Evolutionary conservation across 73 alveolate genomes (phyloP).

Genomic region (Paramecium biaurelia): DNA sequence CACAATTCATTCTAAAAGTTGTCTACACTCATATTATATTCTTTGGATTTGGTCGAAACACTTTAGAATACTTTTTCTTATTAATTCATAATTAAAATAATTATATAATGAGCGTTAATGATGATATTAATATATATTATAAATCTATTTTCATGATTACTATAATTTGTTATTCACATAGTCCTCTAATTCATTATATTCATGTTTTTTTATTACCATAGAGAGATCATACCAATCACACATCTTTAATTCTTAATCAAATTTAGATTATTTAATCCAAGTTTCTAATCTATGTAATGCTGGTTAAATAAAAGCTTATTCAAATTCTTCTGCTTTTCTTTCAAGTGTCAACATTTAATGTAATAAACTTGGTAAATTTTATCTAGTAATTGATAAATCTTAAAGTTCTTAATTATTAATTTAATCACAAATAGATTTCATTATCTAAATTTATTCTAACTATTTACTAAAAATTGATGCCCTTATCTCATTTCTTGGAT

Average conservation of each 20-base stretch:
- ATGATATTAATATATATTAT: not conserved
- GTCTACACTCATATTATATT: conserved; percentile 25
- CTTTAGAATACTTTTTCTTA: not conserved
- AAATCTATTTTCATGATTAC: not conserved
- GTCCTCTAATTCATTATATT: not conserved
- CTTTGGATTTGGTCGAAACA: conserved; percentile 23
- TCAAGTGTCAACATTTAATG: not conserved
- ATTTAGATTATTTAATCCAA: not conserved
- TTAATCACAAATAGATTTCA: conserved; percentile 4
- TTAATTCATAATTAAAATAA: not conserved
- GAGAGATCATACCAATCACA: conserved; percentile 1
- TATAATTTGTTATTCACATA: not conserved
- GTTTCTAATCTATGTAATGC: not conserved
- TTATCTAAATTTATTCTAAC: not conserved
- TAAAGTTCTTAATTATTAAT: not conserved
- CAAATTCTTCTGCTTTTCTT: not conserved
- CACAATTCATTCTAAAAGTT: not conserved
- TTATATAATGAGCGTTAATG: not conserved
- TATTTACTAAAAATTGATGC: not conserved
- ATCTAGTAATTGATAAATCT: not conserved
- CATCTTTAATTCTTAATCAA: not conserved
- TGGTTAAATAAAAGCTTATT: not conserved
- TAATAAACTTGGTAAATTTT: not conserved
- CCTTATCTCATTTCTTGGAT: not conserved
- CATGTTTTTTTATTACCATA: not conserved